Percentiles rank a stretch among this genome's conserved stretches.
These are phyloP conservation scores for Fomitopsis palustris DNA, from an alignment of 1,284 basidiomycete genomes.

Conservation along the genomic window DNA sequence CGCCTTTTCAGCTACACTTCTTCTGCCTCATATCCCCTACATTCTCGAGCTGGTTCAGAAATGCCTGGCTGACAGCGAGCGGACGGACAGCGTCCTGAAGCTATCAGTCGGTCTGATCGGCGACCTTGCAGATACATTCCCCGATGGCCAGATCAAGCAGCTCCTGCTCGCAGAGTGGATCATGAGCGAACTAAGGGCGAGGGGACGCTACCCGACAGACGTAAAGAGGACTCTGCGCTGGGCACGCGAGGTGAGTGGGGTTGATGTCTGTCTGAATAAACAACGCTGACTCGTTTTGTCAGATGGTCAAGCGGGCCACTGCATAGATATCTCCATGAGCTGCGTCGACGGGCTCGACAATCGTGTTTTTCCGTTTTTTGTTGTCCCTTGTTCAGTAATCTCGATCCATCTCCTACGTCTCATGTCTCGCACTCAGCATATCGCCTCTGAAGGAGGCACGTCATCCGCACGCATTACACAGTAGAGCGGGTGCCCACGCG, in stretches of 20 bases:
- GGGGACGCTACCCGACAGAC: slow-evolving; percentile 62
- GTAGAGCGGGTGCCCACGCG: slow-evolving; percentile 7
- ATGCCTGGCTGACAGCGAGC: slow-evolving; percentile 81
- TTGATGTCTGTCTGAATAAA: not conserved
- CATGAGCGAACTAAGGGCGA: slow-evolving; percentile 69
- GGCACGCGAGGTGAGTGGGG: slow-evolving; percentile 69
- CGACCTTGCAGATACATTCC: slow-evolving; percentile 88
- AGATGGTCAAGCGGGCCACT: slow-evolving; percentile 73
- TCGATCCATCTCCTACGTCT: slow-evolving; percentile 3
- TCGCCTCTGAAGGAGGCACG: slow-evolving; percentile 13
- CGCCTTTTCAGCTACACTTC: slow-evolving; percentile 45
- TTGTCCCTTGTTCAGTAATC: slow-evolving; percentile 4
- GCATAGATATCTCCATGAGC: slow-evolving; percentile 35
- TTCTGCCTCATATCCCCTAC: slow-evolving; percentile 72
- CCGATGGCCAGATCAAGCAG: slow-evolving; percentile 77
- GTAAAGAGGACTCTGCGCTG: slow-evolving; percentile 80
- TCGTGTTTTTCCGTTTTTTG: not conserved
- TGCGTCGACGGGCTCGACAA: not conserved
- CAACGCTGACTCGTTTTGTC: slow-evolving; percentile 9
- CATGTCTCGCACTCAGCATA: slow-evolving; percentile 3
- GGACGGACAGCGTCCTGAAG: slow-evolving; percentile 76
- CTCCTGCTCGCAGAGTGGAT: slow-evolving; percentile 83
- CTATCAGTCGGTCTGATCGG: slow-evolving; percentile 59
- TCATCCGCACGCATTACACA: slow-evolving; percentile 8
- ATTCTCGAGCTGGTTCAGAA: slow-evolving; percentile 85